These are phyloP conservation scores for Ambrosiella xylebori DNA, from an alignment of 2,329 filamentous ascomycete species.

Conservation along the genomic window DNA sequence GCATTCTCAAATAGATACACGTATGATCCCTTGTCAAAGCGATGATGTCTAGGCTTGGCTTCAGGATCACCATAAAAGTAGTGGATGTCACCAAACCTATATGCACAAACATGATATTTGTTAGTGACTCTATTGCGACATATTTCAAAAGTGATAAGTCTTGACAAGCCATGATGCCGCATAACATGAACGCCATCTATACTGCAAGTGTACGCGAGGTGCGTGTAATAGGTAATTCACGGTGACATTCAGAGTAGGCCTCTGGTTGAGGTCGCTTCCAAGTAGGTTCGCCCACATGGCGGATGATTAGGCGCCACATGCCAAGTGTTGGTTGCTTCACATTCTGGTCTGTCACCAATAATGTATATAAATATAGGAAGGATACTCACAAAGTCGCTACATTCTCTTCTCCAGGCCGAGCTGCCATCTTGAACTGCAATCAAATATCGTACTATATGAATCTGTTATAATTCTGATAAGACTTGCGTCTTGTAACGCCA, in stretches of 20 bases:
- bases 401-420: slow-evolving; percentile 31
- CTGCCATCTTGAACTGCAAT: slow-evolving; percentile 23
- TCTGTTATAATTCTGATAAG: too few species aligned
- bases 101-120: slow-evolving; percentile 9
- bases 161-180: background rate
- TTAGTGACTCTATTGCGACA: background rate
- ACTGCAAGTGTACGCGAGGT: too few species aligned
- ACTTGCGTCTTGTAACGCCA: too few species aligned
- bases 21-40: slow-evolving; percentile 66
- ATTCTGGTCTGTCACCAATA: slow-evolving; percentile 9
- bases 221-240: too few species aligned
- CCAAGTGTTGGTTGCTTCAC: background rate
- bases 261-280: too few species aligned
- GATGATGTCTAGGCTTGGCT: slow-evolving; percentile 54
- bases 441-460: too few species aligned
- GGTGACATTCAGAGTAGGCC: too few species aligned
- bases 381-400: slow-evolving; percentile 31
- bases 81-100: slow-evolving; percentile 60
- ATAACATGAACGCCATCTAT: too few species aligned
- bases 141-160: background rate
- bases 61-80: slow-evolving; percentile 59
- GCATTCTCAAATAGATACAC: slow-evolving; percentile 66
- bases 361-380: background rate
- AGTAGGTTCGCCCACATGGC: background rate
- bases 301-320: background rate